phyloP scores from a whole-genome alignment of 2,329 filamentous ascomycete genomes.

The Pseudogymnoascus sp. region DNA sequence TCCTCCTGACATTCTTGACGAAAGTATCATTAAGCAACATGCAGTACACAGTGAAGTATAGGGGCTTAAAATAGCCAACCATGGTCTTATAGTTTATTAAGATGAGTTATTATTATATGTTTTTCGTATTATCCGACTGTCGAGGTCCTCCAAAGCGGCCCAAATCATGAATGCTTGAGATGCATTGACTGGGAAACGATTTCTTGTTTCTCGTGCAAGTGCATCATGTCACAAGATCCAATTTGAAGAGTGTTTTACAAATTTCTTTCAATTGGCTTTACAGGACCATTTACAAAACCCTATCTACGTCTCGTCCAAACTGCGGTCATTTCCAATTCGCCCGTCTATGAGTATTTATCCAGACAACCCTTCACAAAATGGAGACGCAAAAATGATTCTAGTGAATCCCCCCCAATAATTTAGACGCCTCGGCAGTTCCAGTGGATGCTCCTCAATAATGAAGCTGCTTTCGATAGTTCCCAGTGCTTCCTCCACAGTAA shows the following conservation, averaged over 20 bases:
- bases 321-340: not conserved
- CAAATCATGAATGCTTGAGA: not conserved
- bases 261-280: constrained; percentile 3
- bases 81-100: not conserved
- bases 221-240: not conserved
- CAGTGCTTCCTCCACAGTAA: too few relatives aligned
- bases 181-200: not conserved
- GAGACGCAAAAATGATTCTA: not conserved
- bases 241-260: not conserved
- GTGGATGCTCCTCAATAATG: too few relatives aligned
- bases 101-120: not conserved
- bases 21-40: not conserved
- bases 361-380: not conserved
- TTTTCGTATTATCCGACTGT: not conserved
- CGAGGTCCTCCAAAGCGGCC: not conserved
- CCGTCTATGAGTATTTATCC: not conserved
- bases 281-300: not conserved
- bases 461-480: too few relatives aligned
- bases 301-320: not conserved
- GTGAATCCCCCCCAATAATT: not conserved
- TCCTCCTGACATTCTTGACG: not conserved
- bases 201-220: not conserved
- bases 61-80: not conserved
- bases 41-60: not conserved
- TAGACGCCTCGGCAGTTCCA: too few relatives aligned